phyloP scores from a whole-genome alignment of 2,329 filamentous ascomycete species.

The Aspergillus sp. region DNA sequence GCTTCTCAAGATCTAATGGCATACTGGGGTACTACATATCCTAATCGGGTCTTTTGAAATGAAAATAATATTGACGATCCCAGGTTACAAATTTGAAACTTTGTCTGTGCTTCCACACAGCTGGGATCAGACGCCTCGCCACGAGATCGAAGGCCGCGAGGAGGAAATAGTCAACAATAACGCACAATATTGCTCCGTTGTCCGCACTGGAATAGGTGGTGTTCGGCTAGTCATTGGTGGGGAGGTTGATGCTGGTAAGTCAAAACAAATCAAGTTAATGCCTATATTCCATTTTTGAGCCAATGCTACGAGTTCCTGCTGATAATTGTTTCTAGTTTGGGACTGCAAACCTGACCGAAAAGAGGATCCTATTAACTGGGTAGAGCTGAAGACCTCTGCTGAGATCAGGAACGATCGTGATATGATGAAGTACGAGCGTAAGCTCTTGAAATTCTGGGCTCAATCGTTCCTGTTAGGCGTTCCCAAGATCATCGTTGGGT shows the following conservation, averaged over 20 bases:
- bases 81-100: slow-evolving; percentile 96
- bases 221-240: slow-evolving; percentile 75
- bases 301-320: not conserved
- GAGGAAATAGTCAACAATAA: slow-evolving; percentile 75
- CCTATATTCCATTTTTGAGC: not conserved
- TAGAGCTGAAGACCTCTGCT: slow-evolving; percentile 89
- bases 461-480: slow-evolving; percentile 93
- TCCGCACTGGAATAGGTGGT: slow-evolving; percentile 78
- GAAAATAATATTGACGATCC: slow-evolving; percentile 3
- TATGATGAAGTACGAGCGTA: slow-evolving; percentile 73
- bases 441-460: slow-evolving; percentile 93
- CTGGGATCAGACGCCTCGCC: slow-evolving; percentile 68
- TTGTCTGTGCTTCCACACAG: slow-evolving; percentile 69
- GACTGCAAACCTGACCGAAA: slow-evolving; percentile 68
- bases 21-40: slow-evolving; percentile 67
- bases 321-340: slow-evolving; percentile 56
- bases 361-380: slow-evolving; percentile 75
- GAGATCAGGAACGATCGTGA: slow-evolving; percentile 66
- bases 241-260: slow-evolving; percentile 81
- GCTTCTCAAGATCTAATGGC: slow-evolving; percentile 76
- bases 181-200: slow-evolving; percentile 92
- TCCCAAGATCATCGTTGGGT: slow-evolving; percentile 86
- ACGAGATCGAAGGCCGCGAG: slow-evolving; percentile 73
- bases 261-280: not conserved
- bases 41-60: not conserved